Evolutionary conservation across 2,329 filamentous ascomycete species (phyloP), one percentile per base, ranked within the genome.

Genomic region (Penicillium sp.): DNA sequence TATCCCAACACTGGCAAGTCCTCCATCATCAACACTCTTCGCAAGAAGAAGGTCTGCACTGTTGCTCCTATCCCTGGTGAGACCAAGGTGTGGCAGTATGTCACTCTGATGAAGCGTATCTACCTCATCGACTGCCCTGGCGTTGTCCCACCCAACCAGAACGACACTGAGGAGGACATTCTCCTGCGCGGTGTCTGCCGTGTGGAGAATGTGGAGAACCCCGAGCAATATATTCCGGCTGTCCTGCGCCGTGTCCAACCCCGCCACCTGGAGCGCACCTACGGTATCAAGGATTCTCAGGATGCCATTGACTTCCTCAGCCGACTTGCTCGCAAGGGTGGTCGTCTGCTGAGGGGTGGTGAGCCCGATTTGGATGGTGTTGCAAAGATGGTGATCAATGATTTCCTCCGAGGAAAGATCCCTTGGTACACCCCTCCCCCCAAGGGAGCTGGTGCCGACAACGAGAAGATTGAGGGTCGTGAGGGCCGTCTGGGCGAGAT

Each of bases 31-130:
- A 99, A 99, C 80, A 97, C 94, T 0, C 82, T 99, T 2, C 87
- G 93, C 50, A 94, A 93, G 77, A 98, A 97, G 83, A 93, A 95
- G 76, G 93, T 97, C 44, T 93, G 93, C 81, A 95, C 85, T 17
- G 92, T 96, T 3, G 95, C 95, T 7, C 95, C 94, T 6, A 97
- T 98, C 65, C 94, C 95, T 7, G 95, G 93, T 15, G 93, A 97
- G 82, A 98, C 94, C 37, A 98, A 97, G 80, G 91, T 97, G 33
- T 98, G 95, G 94, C 94, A 97, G 76, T 97, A 97, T 74, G 92
- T 97, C 68, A 97, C 93, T 2, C 80, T 98, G 62, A 97, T 96
- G 91, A 96, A 93, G 81, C 85, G 92, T 58, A 96, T 96, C 56
- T 93, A 94, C 78, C 86, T 99, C 58, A 98, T 99, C 70, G 95